Conservation (phyloP, 345 rosid species). For the Salix suchowensis region DNA sequence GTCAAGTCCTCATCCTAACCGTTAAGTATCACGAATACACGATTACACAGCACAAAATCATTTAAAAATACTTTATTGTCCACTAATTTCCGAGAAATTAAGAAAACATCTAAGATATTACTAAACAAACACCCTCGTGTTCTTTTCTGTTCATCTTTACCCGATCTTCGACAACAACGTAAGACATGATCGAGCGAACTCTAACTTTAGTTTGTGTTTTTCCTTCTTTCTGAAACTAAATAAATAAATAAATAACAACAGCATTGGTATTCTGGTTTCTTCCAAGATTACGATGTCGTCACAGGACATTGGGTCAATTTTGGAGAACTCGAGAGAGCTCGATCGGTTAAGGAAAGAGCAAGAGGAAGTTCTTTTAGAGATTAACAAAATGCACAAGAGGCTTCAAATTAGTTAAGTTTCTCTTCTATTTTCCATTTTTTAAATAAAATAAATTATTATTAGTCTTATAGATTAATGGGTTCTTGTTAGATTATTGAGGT, state of each 20-base stretch:
- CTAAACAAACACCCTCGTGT: not conserved
- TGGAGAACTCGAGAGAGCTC: slow-evolving; percentile 74
- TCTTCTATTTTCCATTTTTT: not conserved
- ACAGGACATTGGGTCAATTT: slow-evolving; percentile 56
- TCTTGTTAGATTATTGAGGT: slow-evolving; percentile 8
- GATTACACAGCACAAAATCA: no score
- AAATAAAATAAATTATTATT: not conserved
- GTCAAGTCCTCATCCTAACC: not conserved
- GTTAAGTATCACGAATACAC: no score
- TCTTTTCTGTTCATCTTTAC: not conserved
- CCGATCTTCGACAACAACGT: not conserved
- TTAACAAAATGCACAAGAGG: slow-evolving; percentile 84
- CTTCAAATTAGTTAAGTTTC: slow-evolving; percentile 54
- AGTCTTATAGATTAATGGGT: slow-evolving; percentile 12
- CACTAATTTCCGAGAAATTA: not conserved
- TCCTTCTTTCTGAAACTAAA: not conserved
- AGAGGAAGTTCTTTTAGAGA: slow-evolving; percentile 56
- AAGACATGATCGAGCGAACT: not conserved
- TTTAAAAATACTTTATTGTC: not conserved
- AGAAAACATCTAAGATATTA: no score
- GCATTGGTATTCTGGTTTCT: not conserved
- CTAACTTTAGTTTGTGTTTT: not conserved
- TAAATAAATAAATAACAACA: not conserved
- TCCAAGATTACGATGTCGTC: slow-evolving; percentile 41
- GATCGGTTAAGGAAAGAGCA: slow-evolving; percentile 83